Evolutionary conservation across 371 early-diverging fungal genomes (phyloP), one percentile per base, ranked within the genome.

Genomic region (Rhizopus delemar): DNA sequence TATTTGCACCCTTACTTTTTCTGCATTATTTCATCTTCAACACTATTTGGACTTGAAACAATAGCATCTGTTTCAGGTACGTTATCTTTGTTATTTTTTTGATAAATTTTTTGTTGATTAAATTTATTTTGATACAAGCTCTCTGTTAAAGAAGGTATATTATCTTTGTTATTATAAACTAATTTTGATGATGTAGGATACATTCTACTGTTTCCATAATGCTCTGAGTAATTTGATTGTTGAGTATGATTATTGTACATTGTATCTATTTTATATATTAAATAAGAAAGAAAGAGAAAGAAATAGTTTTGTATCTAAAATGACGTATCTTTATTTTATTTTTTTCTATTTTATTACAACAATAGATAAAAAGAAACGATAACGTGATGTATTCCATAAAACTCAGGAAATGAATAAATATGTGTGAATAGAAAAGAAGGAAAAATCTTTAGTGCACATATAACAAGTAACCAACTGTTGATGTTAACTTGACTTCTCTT

Each of bases 1-100:
- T 36, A 9, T 41, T 51, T 29, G 22, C 9, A 33, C 57, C 71
- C 22, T 67, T 62, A 77, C 77, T 74, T 74, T 69, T 66, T 63
- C 33, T 72, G 74, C 41, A 69, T 63, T 34, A 68, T 62, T 49
- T 77, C 77, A 49, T 74, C 74, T 16, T 77, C 72, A 48, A 70
- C 51, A 41, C 65, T 71, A 53, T 59, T 62, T 22, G 69, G 62
- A 45, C 74, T 65, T 36, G 66, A 62, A 11, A 65, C 63, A 36
- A 15, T 13, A 11, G 15, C 43, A n/a, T 43, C n/a, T 43, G 43
- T 43, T 43, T 43, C 43, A 43, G 43, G 43, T 43, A 43, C 43
- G 13, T 43, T n/a, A n/a, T 43, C 13, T 60, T 55, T 35, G 60
- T 59, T 16, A 51, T 41, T 33, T 58, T 33, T 43, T 43, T 6